phyloP scores from a whole-genome alignment of 2,329 filamentous ascomycete genomes.

The Ophioceras dolichostomum region DNA sequence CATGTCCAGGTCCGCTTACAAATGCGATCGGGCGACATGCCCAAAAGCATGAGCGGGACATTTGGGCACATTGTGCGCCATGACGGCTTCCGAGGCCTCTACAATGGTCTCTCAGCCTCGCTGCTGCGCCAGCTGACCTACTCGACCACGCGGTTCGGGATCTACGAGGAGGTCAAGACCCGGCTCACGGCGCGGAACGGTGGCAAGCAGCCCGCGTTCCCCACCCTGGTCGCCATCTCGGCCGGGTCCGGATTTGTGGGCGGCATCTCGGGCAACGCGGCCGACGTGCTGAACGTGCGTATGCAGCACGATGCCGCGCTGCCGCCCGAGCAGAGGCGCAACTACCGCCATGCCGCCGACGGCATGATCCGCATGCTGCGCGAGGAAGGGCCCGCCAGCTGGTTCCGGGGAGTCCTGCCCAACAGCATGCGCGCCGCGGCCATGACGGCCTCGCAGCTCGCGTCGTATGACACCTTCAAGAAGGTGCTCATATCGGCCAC shows the following conservation, averaged over 20 bases:
- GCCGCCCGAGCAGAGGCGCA: conserved; percentile 59
- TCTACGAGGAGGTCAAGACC: conserved; percentile 88
- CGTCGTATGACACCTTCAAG: conserved; percentile 79
- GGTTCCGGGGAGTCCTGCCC: conserved; percentile 79
- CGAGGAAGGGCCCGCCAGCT: conserved; percentile 62
- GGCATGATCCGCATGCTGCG: conserved; percentile 79
- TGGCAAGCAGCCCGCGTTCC: conserved; percentile 48
- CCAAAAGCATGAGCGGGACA: conserved; percentile 74
- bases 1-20: conserved; percentile 65
- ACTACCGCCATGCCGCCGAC: conserved; percentile 82
- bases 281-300: conserved; percentile 92
- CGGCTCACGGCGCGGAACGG: conserved; percentile 36
- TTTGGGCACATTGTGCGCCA: conserved; percentile 68
- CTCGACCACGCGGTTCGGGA: conserved; percentile 88
- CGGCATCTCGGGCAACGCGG: conserved; percentile 83
- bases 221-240: conserved; percentile 71
- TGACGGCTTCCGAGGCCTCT: conserved; percentile 70
- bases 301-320: conserved; percentile 92
- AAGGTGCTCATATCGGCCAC: conserved; percentile 52
- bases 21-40: conserved; percentile 63
- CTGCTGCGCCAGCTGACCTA: conserved; percentile 91
- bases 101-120: conserved; percentile 84
- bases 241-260: conserved; percentile 76
- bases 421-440: conserved; percentile 72
- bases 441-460: conserved; percentile 78